Evolutionary conservation across 768 basidiomycete species (phyloP).

Genomic region (Mycena amicta): DNA sequence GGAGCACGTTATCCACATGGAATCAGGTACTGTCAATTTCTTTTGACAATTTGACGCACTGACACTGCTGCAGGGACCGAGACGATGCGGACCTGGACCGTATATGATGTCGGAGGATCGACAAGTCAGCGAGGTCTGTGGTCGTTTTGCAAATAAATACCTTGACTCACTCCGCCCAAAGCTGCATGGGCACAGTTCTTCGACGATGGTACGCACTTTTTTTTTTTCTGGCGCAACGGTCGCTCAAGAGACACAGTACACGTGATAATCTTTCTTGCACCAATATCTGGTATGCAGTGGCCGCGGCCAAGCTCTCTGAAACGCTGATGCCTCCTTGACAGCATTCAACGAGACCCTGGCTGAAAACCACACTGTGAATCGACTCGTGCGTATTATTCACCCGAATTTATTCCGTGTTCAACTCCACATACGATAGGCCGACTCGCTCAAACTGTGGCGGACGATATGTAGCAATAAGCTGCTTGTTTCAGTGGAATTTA

Average conservation of each 20-base stretch:
- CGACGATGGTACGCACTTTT: conserved; percentile 52
- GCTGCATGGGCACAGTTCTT: conserved; percentile 73
- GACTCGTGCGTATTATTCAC: conserved; percentile 43
- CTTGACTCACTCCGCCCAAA: conserved; percentile 21
- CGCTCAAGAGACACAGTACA: conserved; percentile 42
- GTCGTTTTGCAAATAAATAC: background rate
- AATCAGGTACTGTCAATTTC: conserved; percentile 33
- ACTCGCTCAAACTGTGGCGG: conserved; percentile 63
- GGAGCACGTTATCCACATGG: conserved; percentile 58
- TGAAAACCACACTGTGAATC: conserved; percentile 61
- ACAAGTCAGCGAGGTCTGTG: conserved; percentile 55
- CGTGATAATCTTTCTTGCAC: conserved; percentile 67
- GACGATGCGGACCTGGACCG: conserved; percentile 53
- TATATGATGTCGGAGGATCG: conserved; percentile 70
- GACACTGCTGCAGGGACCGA: conserved; percentile 24
- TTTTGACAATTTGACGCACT: background rate
- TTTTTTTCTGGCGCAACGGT: background rate
- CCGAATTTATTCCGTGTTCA: background rate
- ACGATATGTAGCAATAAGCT: conserved; percentile 60
- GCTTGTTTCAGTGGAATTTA: conserved; percentile 53
- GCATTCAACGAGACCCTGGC: conserved; percentile 66
- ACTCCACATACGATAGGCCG: conserved; percentile 41
- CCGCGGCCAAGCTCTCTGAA: background rate
- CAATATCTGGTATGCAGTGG: conserved; percentile 44
- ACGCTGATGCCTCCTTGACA: conserved; percentile 16